Evolutionary conservation across 352 stramenopile genomes (phyloP).

Genomic region (Pythium inflatum): DNA sequence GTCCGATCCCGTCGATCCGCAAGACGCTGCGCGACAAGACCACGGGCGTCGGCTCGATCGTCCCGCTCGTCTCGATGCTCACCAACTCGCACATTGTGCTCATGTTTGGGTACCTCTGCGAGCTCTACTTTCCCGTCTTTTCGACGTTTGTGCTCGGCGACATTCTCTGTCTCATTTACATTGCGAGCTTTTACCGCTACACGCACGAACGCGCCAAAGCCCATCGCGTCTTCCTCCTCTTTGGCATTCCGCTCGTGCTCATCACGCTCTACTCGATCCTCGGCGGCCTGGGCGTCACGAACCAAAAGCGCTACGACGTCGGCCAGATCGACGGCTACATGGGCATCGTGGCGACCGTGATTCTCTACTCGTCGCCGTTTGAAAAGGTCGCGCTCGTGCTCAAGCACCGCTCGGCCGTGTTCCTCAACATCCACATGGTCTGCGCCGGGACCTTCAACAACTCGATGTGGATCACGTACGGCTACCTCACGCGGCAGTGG

Average conservation of each 20-base stretch:
- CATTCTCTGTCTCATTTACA: constrained; percentile 45
- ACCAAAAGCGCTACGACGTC: constrained; percentile 34
- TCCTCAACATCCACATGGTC: constrained; percentile 56
- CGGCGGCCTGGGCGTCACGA: constrained; percentile 37
- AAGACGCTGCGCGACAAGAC: constrained; percentile 39
- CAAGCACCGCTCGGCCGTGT: constrained; percentile 23
- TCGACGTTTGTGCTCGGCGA: constrained; percentile 52
- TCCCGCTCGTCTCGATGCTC: constrained; percentile 34
- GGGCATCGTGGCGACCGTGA: constrained; percentile 44
- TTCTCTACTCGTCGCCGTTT: constrained; percentile 64
- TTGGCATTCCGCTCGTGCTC: constrained; percentile 27
- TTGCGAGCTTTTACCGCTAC: constrained; percentile 55
- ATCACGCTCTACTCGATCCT: constrained; percentile 51
- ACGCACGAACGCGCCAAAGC: constrained; percentile 45
- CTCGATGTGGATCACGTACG: constrained; percentile 53
- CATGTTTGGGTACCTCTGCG: constrained; percentile 22
- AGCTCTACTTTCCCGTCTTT: constrained; percentile 55
- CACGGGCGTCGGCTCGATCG: constrained; percentile 47
- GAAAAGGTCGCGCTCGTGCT: constrained; percentile 35
- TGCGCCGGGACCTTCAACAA: constrained; percentile 55
- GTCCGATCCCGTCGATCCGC: constrained; percentile 43
- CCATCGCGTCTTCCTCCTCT: constrained; percentile 32
- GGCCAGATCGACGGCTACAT: constrained; percentile 44
- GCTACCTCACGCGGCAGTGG: constrained; percentile 46
- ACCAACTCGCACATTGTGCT: constrained; percentile 22